These are phyloP conservation scores for Mortierella sp. DNA, from an alignment of 371 early-diverging fungal species.

Conservation along the genomic window DNA sequence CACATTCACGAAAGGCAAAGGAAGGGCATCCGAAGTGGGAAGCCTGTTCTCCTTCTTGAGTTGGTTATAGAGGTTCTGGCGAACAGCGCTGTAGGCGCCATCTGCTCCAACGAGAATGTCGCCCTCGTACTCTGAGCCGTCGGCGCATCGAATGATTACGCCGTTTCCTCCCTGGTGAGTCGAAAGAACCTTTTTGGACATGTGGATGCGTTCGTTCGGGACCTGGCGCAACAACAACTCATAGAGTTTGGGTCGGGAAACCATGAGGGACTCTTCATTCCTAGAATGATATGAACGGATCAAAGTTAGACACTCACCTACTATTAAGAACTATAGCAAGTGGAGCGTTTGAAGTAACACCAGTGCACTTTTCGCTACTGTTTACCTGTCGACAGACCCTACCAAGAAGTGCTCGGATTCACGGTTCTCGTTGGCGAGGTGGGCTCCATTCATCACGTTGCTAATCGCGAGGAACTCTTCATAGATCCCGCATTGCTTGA, in stretches of 20 bases:
- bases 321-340: too few species aligned
- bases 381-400: too few species aligned
- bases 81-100: constrained; percentile 24
- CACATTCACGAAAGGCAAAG: neutral
- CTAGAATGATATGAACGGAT: too few species aligned
- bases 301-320: too few species aligned
- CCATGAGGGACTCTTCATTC: neutral
- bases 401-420: too few species aligned
- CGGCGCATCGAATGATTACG: constrained; percentile 10
- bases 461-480: too few species aligned
- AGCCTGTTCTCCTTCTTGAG: neutral
- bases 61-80: constrained; percentile 7
- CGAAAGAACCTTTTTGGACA: constrained; percentile 9
- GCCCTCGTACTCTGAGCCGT: constrained; percentile 13
- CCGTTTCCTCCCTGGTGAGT: constrained; percentile 5
- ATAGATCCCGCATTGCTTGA: too few species aligned
- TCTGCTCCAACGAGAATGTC: constrained; percentile 33
- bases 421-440: too few species aligned
- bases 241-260: constrained; percentile 10
- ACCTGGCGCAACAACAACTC: constrained; percentile 11
- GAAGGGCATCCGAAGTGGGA: constrained; percentile 8
- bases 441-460: too few species aligned
- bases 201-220: constrained; percentile 8
- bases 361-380: too few species aligned
- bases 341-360: too few species aligned